These are phyloP conservation scores for Colletotrichum graminicola DNA, from an alignment of 2,329 filamentous ascomycete species.

Conservation along the genomic window DNA sequence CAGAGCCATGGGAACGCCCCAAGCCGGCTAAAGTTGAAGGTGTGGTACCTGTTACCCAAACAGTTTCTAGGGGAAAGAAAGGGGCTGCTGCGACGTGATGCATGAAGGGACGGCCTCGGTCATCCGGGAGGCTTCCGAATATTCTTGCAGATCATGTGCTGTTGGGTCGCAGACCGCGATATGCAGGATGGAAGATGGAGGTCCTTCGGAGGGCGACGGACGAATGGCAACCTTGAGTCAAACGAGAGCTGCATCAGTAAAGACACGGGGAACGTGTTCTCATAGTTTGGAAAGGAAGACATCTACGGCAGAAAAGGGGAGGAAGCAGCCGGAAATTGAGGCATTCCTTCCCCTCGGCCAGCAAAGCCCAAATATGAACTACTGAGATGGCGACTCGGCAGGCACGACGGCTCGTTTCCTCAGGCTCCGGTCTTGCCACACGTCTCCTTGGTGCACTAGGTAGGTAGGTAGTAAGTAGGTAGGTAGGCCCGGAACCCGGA, in stretches of 20 bases:
- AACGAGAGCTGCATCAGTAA: not conserved
- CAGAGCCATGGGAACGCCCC: constrained; percentile 21
- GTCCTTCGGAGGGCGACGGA: not conserved
- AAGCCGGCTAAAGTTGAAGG: constrained; percentile 33
- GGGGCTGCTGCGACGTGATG: constrained; percentile 21
- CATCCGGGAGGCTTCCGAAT: constrained; percentile 7
- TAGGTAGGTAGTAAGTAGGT: no score
- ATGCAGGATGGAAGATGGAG: not conserved
- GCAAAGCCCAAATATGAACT: not conserved
- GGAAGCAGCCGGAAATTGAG: not conserved
- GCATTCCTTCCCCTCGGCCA: not conserved
- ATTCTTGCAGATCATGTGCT: not conserved
- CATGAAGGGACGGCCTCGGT: not conserved
- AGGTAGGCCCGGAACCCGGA: not conserved
- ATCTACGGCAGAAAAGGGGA: not conserved
- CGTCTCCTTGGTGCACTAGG: no score
- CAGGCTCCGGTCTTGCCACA: not conserved
- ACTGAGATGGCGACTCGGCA: not conserved
- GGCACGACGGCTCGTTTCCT: constrained; percentile 23
- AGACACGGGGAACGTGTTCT: not conserved
- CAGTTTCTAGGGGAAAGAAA: not conserved
- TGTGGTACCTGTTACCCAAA: constrained; percentile 1
- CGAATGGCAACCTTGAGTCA: not conserved
- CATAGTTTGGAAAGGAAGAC: not conserved
- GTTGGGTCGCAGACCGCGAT: not conserved